phyloP scores from a whole-genome alignment of 2,329 filamentous ascomycete species.

The Cryphonectria naterciae region DNA sequence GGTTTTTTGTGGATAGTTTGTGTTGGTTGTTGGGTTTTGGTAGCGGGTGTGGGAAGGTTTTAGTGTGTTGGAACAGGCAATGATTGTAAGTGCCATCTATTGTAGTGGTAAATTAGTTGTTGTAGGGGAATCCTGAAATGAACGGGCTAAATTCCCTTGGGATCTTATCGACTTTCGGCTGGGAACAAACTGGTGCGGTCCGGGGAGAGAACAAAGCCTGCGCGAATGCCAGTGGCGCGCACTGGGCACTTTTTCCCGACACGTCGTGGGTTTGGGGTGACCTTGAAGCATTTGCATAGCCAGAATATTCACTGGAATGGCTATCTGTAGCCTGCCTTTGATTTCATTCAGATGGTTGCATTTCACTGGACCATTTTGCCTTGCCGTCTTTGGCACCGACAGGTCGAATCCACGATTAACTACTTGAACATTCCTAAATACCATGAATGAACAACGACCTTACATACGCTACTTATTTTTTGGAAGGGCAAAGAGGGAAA shows the following conservation, averaged over 20 bases:
- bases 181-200: neutral
- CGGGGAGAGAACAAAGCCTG: neutral
- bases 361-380: neutral
- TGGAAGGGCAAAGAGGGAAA: neutral
- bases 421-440: neutral
- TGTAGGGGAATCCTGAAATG: neutral
- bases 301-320: neutral
- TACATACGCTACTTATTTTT: neutral
- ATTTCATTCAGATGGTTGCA: neutral
- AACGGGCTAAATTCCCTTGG: neutral
- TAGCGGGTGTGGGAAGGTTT: neutral
- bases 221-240: slow-evolving; percentile 11
- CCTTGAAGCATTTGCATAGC: neutral
- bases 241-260: neutral
- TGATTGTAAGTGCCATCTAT: neutral
- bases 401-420: neutral
- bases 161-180: neutral
- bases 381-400: neutral
- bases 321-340: neutral
- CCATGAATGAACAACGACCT: neutral
- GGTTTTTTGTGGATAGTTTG: neutral
- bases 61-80: neutral
- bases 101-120: neutral
- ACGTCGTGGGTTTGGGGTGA: neutral
- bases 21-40: neutral